Base-by-base conservation (phyloP, 495 filamentous ascomycete genomes). In the Acidomyces sp. region DNA sequence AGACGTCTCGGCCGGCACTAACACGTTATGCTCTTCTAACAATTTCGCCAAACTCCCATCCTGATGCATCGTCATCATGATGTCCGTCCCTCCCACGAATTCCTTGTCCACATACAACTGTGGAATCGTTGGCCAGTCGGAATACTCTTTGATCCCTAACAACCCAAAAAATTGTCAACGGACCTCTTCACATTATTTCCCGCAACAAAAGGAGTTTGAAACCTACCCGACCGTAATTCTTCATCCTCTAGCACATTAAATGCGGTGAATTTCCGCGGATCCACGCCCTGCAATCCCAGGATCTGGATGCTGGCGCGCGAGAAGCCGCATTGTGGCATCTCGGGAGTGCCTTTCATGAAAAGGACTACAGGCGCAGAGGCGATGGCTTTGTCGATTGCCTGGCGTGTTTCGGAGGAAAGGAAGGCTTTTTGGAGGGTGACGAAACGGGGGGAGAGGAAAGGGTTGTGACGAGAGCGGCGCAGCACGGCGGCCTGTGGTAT, bases 341-440 rank as follows among this genome's bases (percentile, higher is more conserved):
- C 90, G 28, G 90, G 90, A 2, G 90, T 95, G 37, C 90, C 88
- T 63, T 96, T 96, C 88, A 96, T 96, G 67, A 96, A 97, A 19
- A 97, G 71, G 12, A 97, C 90, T 0, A 97, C 88, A 3, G 87
- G 88, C 7, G 84, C 78, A 1, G 84, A 82, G 18, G 57, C 63
- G 15, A 96, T 74, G 6, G 86, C 87, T 57, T 85, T 81, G 54
- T 95, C 82, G 47, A 97, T 95, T 3, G 86, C 84, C 20, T 71
- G 59, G 42, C 65, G 70, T 16, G 79, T 86, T 48, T 85, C 74
- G 21, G 75, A 67, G 10, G 90, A 94, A 26, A 97, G 70, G 13
- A 78, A 65, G 15, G 86, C 80, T 27, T 71, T 51, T 50, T 61
- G 56, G 6, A 52, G 29, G 2, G 57, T 41, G 6, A 55, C 57